phyloP scores from a whole-genome alignment of 1,139 yeast species.

The Pichia sp. region DNA sequence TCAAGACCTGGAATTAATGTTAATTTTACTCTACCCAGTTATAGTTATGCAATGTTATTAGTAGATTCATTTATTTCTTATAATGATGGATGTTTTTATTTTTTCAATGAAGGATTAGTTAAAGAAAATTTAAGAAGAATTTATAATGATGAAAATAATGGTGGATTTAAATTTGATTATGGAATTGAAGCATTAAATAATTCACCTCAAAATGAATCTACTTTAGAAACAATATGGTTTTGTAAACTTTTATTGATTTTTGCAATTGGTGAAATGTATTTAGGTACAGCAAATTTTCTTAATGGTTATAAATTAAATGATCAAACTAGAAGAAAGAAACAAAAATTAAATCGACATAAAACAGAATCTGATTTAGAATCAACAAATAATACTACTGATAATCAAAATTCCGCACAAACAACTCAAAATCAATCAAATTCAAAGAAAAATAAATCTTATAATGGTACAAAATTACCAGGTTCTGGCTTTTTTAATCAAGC shows the following conservation, averaged over 20 bases:
- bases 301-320: conserved; percentile 34
- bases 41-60: conserved; percentile 66
- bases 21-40: conserved; percentile 67
- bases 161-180: conserved; percentile 37
- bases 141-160: conserved; percentile 36
- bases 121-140: conserved; percentile 58
- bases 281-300: conserved; percentile 56
- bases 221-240: conserved; percentile 73
- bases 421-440: neutral
- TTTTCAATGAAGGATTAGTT: conserved; percentile 75
- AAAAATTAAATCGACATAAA: conserved; percentile 8
- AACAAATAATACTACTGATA: neutral
- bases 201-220: conserved; percentile 39
- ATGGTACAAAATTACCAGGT: conserved; percentile 53
- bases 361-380: neutral
- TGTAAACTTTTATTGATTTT: conserved; percentile 70
- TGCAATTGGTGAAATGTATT: conserved; percentile 81
- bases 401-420: neutral
- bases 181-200: conserved; percentile 24
- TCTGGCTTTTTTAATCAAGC: conserved; percentile 73
- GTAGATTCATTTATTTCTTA: conserved; percentile 74
- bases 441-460: neutral
- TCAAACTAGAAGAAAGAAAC: conserved; percentile 23
- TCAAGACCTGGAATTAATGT: conserved; percentile 63
- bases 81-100: conserved; percentile 81